Conservation (phyloP, 257 asterid species). For the Capsicum rhomboideum region DNA sequence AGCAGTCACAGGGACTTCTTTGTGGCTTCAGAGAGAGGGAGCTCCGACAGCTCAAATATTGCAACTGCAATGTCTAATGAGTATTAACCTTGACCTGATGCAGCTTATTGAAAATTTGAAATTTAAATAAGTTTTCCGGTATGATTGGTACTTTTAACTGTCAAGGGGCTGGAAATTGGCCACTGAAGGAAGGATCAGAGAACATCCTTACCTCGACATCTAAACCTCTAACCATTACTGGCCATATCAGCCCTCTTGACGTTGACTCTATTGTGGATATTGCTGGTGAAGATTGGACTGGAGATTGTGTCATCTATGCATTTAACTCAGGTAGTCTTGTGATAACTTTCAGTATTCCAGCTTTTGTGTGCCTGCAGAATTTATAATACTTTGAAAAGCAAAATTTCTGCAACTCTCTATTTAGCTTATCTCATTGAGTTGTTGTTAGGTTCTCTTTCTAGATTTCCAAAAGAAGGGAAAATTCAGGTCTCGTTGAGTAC, state of each 20-base stretch:
- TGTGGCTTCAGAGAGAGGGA: neutral
- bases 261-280: constrained; percentile 41
- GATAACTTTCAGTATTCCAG: neutral
- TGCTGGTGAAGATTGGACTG: constrained; percentile 41
- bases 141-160: constrained; percentile 62
- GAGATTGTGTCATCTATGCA: constrained; percentile 38
- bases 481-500: constrained; percentile 28
- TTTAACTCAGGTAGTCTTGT: constrained; percentile 30
- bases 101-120: constrained; percentile 47
- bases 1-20: neutral
- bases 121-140: constrained; percentile 52
- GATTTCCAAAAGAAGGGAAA: constrained; percentile 18
- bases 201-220: neutral
- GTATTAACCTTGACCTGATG: neutral
- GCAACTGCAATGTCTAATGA: neutral
- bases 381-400: neutral
- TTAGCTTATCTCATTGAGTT: neutral
- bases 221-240: constrained; percentile 1
- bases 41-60: neutral
- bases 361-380: neutral
- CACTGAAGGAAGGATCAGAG: constrained; percentile 17
- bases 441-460: constrained; percentile 33
- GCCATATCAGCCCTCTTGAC: constrained; percentile 38
- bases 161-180: constrained; percentile 38
- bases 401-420: neutral